These are phyloP conservation scores for Papilionanthe hybrid DNA, from an alignment of 116 monocot species.

Conservation along the genomic window DNA sequence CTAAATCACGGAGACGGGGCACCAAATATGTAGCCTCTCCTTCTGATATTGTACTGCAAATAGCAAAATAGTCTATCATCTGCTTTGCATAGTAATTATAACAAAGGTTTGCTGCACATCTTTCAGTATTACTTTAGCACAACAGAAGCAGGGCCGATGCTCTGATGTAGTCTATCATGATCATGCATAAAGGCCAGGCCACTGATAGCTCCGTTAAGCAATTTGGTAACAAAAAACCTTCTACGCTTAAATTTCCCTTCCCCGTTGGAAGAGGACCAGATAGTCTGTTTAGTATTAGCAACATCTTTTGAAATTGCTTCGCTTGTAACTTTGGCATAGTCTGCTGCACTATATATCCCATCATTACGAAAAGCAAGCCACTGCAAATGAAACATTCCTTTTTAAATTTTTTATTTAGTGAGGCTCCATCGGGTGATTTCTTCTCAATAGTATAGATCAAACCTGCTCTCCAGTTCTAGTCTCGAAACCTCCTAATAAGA, in stretches of 20 bases:
- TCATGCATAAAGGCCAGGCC: slow-evolving; percentile 82
- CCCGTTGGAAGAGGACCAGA: slow-evolving; percentile 46
- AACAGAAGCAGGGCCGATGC: slow-evolving; percentile 92
- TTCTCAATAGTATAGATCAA: slow-evolving; percentile 8
- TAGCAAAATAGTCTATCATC: slow-evolving; percentile 1
- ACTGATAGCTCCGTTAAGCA: slow-evolving; percentile 70
- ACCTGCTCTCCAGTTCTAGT: slow-evolving; percentile 97
- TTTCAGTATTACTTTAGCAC: slow-evolving; percentile 61
- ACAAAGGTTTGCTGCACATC: neutral
- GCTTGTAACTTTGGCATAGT: slow-evolving; percentile 71
- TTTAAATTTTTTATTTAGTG: neutral
- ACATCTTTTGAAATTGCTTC: slow-evolving; percentile 41
- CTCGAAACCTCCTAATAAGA: slow-evolving; percentile 88
- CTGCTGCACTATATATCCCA: slow-evolving; percentile 82
- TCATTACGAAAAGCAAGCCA: slow-evolving; percentile 92
- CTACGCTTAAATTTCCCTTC: slow-evolving; percentile 42
- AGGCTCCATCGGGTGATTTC: neutral
- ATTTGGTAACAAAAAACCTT: slow-evolving; percentile 72
- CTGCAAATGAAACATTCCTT: slow-evolving; percentile 33
- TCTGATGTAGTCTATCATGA: slow-evolving; percentile 85
- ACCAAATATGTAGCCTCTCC: slow-evolving; percentile 62
- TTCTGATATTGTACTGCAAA: slow-evolving; percentile 64
- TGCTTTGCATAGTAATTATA: neutral
- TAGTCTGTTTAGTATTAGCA: slow-evolving; percentile 14
- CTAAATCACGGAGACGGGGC: slow-evolving; percentile 82